These are phyloP conservation scores for Pedinophyceae sp. DNA, from an alignment of 139 green algal species.

Conservation along the genomic window DNA sequence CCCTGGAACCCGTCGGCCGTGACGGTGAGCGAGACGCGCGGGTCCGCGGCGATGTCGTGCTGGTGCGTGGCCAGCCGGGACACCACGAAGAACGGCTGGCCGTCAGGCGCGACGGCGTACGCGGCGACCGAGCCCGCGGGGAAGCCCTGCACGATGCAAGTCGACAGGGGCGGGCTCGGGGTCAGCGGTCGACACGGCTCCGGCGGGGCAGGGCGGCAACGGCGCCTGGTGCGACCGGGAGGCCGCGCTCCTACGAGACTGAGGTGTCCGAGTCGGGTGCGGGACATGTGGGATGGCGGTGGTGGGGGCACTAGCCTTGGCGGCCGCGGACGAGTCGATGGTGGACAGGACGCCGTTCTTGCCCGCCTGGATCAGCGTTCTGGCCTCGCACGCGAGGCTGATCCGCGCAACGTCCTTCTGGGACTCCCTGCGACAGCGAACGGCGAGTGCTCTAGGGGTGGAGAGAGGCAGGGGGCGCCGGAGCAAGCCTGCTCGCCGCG, in stretches of 20 bases:
- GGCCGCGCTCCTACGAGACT: too few relatives aligned
- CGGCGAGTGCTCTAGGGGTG: too few relatives aligned
- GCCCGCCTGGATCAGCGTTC: neutral
- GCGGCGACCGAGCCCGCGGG: conserved; percentile 47
- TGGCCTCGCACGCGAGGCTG: neutral
- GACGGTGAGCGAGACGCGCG: conserved; percentile 37
- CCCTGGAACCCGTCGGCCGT: conserved; percentile 36
- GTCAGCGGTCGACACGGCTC: too few relatives aligned
- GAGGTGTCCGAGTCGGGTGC: too few relatives aligned
- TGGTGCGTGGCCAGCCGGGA: conserved; percentile 46
- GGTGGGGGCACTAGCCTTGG: too few relatives aligned
- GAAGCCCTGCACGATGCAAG: too few relatives aligned
- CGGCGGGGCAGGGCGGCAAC: too few relatives aligned
- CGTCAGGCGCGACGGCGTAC: conserved; percentile 34
- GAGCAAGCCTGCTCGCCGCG: too few relatives aligned
- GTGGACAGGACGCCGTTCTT: conserved; percentile 47
- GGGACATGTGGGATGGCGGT: too few relatives aligned
- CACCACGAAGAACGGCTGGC: conserved; percentile 43
- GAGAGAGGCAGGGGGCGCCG: too few relatives aligned
- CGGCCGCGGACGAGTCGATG: conserved; percentile 6
- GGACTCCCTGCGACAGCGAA: neutral
- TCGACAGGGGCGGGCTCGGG: too few relatives aligned
- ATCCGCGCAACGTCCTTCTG: neutral
- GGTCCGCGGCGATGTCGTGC: conserved; percentile 37
- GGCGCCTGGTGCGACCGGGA: too few relatives aligned